Evolutionary conservation across 169 alveolate species (phyloP), one percentile per base, ranked within the genome.

Genomic region (Plasmodium knowlesi): DNA sequence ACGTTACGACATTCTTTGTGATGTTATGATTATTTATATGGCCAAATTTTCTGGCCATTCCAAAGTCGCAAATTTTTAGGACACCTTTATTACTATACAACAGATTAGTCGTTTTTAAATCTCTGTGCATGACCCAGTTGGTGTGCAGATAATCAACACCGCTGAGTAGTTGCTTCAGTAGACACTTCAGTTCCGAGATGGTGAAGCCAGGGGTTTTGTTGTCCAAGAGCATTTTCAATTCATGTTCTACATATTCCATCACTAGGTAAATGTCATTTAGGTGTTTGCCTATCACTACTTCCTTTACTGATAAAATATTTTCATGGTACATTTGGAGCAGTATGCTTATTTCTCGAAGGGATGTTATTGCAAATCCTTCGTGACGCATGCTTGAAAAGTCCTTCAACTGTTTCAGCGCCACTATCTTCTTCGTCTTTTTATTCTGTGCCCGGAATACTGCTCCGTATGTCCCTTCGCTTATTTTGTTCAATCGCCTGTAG

Each of bases 161-260:
- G 53, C 83, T 92, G 61, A 98, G 95, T 96, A 93, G 91, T 74
- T 98, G 98, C 22, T 89, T 82, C 53, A 98, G 85, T 25, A 98
- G 92, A 86, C 98, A 97, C 95, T 98, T 98, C 16, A 98, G 94
- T 90, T 98, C 99, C 2, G 99, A 96, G 25, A 98, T 96, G n/a
- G 99, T 95, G 92, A 98, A 98, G 43, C 98, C 95, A n/a, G 97
- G 98, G 39, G 97, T 96, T 25, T 96, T 92, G 70, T 97, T 97
- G 73, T 98, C 99, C 70, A 99, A 92, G 22, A 98, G 95, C 83
- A 97, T 96, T 95, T 98, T 98, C 71, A 99, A 90, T 84, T 99
- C 99, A 93, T 98, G 99, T 81, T 99, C 99, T 93, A 98, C 97
- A 92, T 98, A 98, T 94, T 99, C 99, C 99, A 99, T 98, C 1